Percentiles rank a stretch among this genome's conserved stretches.
phyloP scores from a whole-genome alignment of 495 filamentous ascomycete species.

The Penicillium soppii region DNA sequence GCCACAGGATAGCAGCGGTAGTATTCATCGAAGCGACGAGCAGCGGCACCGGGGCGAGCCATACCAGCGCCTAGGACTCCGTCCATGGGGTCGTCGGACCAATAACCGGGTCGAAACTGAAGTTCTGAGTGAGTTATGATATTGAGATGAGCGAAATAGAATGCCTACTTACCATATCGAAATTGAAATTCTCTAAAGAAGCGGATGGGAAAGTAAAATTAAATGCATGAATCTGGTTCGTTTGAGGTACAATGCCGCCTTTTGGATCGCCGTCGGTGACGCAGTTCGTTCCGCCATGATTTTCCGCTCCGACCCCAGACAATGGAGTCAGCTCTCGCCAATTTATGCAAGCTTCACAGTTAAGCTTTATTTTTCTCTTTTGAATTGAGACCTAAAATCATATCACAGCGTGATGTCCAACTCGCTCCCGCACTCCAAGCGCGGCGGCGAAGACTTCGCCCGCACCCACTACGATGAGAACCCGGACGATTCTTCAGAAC shows the following conservation, averaged over 20 bases:
- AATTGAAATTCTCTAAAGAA: neutral
- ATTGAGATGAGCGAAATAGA: neutral
- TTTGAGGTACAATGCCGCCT: constrained; percentile 2
- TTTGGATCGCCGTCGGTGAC: constrained; percentile 32
- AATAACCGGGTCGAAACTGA: constrained; percentile 54
- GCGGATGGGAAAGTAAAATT: constrained; percentile 3
- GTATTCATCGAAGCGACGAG: constrained; percentile 90
- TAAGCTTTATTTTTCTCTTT: constrained; percentile 10
- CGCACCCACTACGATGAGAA: constrained; percentile 65
- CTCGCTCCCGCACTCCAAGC: constrained; percentile 72
- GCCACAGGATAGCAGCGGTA: constrained; percentile 92
- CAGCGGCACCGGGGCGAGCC: constrained; percentile 37
- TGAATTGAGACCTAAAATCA: neutral
- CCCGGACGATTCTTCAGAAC: constrained; percentile 45
- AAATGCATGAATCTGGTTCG: neutral
- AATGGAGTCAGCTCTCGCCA: constrained; percentile 17
- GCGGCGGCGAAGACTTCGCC: constrained; percentile 75
- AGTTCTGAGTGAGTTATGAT: constrained; percentile 17
- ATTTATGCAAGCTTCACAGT: constrained; percentile 3
- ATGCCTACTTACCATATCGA: constrained; percentile 27
- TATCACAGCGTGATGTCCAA: constrained; percentile 53
- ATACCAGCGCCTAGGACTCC: constrained; percentile 43
- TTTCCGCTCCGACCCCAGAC: constrained; percentile 49
- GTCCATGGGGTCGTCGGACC: constrained; percentile 58
- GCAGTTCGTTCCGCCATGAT: constrained; percentile 42